phyloP scores from a whole-genome alignment of 306 rosid genomes.

The Purshia tridentata region DNA sequence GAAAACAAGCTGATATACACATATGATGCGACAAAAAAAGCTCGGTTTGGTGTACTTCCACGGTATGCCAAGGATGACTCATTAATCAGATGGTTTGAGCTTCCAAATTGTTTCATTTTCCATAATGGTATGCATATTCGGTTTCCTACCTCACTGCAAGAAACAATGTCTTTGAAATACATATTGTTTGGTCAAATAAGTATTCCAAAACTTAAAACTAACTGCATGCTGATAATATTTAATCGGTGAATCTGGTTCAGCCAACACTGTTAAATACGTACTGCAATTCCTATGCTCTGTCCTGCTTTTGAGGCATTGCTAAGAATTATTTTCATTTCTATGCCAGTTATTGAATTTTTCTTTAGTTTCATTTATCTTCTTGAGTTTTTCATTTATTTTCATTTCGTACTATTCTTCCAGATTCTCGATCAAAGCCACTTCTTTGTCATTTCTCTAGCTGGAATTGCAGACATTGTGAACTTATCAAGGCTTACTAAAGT shows the following conservation, averaged over 20 bases:
- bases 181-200: neutral
- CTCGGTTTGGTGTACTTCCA: constrained; percentile 93
- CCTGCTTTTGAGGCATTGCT: neutral
- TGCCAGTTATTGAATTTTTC: neutral
- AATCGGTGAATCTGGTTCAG: constrained; percentile 3
- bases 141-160: constrained; percentile 1
- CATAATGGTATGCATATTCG: constrained; percentile 64
- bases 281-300: constrained; percentile 5
- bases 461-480: neutral
- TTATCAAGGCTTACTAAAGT: neutral
- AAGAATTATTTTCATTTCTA: neutral
- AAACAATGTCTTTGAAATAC: neutral
- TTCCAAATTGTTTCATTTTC: constrained; percentile 95
- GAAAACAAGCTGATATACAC: constrained; percentile 68
- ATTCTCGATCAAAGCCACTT: neutral
- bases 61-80: constrained; percentile 86
- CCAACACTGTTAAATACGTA: neutral
- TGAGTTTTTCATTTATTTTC: neutral
- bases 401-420: neutral
- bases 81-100: constrained; percentile 87
- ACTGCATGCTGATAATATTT: neutral
- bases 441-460: neutral
- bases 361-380: neutral
- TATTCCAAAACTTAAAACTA: neutral
- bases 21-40: constrained; percentile 78